Conservation (phyloP, 345 rosid species). For the Lumnitzera racemosa region DNA sequence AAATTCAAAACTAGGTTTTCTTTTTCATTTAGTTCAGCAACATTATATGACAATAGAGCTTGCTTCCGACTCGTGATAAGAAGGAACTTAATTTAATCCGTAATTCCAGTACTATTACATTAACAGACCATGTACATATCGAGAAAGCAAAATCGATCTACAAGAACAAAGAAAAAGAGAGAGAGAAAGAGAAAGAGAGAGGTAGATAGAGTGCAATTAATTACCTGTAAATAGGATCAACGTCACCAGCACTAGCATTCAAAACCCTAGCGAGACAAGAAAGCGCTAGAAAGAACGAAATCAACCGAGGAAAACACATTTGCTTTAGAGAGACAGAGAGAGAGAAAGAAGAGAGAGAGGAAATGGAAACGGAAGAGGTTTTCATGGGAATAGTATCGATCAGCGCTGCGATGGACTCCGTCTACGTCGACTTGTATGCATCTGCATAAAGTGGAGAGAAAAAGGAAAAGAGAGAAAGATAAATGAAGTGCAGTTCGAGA, state of each 20-base stretch:
- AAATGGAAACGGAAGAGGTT: background rate
- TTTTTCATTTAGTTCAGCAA: too few relatives aligned
- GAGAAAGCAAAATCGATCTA: background rate
- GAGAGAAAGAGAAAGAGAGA: background rate
- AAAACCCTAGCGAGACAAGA: slow-evolving; percentile 27
- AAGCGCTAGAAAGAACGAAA: slow-evolving; percentile 25
- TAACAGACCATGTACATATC: too few relatives aligned
- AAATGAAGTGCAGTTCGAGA: background rate
- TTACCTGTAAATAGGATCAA: slow-evolving; percentile 84
- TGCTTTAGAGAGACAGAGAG: slow-evolving; percentile 3
- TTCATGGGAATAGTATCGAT: too few relatives aligned
- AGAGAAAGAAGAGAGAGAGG: background rate
- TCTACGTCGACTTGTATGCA: too few relatives aligned
- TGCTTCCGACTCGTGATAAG: too few relatives aligned
- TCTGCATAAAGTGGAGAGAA: too few relatives aligned
- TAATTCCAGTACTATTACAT: too few relatives aligned
- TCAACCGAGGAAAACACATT: slow-evolving; percentile 32
- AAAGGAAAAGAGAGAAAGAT: too few relatives aligned
- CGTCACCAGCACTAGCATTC: slow-evolving; percentile 68
- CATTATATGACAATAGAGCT: too few relatives aligned
- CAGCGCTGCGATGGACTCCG: too few relatives aligned
- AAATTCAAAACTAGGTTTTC: too few relatives aligned
- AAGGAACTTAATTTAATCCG: too few relatives aligned
- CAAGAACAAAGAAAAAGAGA: background rate
- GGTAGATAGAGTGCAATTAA: background rate